Evolutionary conservation across 1,284 basidiomycete genomes (phyloP), one percentile per base, ranked within the genome.

Genomic region (Fistulinella cinereoalba): DNA sequence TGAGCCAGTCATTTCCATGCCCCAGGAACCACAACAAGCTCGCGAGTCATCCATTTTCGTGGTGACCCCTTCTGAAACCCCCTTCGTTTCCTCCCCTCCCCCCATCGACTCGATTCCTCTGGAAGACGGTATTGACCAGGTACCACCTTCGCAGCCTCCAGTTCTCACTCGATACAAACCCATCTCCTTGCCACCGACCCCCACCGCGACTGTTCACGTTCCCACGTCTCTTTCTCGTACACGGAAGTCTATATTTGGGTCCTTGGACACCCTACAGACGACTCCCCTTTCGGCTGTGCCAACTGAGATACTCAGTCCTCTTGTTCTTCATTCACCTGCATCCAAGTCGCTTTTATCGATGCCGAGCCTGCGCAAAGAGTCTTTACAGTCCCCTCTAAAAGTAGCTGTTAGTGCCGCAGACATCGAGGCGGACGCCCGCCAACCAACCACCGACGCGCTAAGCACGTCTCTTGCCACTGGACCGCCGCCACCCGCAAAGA

Each of bases 231-330:
- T 50, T 3, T 27, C 62, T 28, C 28, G 37, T 12, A 45, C 46
- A 15, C 53, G 52, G 18, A 61, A 57, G 13, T 54, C 61, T 13
- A 46, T 59, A n/a, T 50, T 59, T 28, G 49, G 43, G 4, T 50
- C 61, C n/a, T 36, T 67, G 23, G 68, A 60, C 44, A 68, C 60
- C 32, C 36, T 72, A 41, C 66, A 68, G 34, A 70, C 69, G 0
- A 57, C 65, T 8, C 48, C 48, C 1, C 37, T 68, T n/a, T 52
- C 60, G 12, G 54, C 62, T 18, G 58, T 32, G 40, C 52, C 53
- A 23, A 63, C 65, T n/a, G 77, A 72, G 47, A 69, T 75, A 33
- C 54, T 80, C 21, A 80, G 78, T 41, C 77, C 77, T 9, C 57
- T 80, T 5, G 56, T 66, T 38, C 53, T 79, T 6, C 60, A 68